Evolutionary conservation across 140 eudicot species (phyloP).

Genomic region (Oenanthe javanica): DNA sequence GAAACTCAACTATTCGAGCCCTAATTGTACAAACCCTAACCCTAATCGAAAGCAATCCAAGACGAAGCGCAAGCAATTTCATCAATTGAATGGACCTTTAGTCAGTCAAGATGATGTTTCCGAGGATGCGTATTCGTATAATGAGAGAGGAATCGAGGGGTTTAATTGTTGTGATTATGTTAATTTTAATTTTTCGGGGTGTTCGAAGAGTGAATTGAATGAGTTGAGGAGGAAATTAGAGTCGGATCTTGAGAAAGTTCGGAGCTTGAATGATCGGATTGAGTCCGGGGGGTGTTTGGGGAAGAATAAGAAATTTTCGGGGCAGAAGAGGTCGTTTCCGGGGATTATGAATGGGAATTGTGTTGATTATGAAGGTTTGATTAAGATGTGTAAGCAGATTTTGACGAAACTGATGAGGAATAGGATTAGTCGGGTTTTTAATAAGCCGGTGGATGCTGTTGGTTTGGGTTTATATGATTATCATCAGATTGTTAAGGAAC

Average conservation of each 20-base stretch:
- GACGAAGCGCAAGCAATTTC: conserved; percentile 40
- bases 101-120: conserved; percentile 43
- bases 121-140: conserved; percentile 71
- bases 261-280: conserved; percentile 54
- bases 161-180: conserved; percentile 38
- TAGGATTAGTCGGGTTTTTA: conserved; percentile 46
- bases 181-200: conserved; percentile 37
- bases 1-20: conserved; percentile 41
- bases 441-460: conserved; percentile 57
- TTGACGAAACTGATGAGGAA: conserved; percentile 55
- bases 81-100: conserved; percentile 27
- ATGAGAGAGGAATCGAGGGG: conserved; percentile 29
- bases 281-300: conserved; percentile 40
- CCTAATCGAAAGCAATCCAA: conserved; percentile 62
- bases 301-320: conserved; percentile 38
- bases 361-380: conserved; percentile 26
- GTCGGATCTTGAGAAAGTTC: conserved; percentile 57
- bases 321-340: conserved; percentile 42
- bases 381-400: conserved; percentile 57
- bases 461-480: conserved; percentile 70
- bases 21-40: conserved; percentile 51
- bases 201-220: conserved; percentile 37
- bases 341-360: conserved; percentile 21
- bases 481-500: conserved; percentile 57
- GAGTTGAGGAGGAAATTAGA: conserved; percentile 52